phyloP scores from a whole-genome alignment of 768 basidiomycete genomes.

The Rhizopogon salebrosus region DNA sequence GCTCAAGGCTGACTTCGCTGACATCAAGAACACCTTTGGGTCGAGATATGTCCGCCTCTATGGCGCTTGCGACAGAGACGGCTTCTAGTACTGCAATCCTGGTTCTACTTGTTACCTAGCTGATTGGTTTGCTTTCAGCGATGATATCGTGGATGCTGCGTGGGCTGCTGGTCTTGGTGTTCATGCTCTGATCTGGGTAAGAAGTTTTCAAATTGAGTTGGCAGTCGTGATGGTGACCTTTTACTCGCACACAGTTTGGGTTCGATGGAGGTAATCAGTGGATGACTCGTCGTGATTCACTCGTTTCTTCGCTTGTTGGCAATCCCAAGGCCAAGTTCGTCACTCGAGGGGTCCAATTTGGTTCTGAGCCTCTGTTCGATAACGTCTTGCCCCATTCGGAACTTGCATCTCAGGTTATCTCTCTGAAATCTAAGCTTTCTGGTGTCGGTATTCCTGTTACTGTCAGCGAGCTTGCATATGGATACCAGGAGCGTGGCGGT shows the following conservation, averaged over 20 bases:
- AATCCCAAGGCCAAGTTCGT: slow-evolving; percentile 62
- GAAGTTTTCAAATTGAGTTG: slow-evolving; percentile 7
- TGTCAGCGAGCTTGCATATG: slow-evolving; percentile 61
- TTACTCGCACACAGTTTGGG: slow-evolving; percentile 25
- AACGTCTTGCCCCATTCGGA: slow-evolving; percentile 41
- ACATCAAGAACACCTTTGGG: slow-evolving; percentile 54
- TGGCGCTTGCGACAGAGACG: slow-evolving; percentile 33
- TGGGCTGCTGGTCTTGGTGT: slow-evolving; percentile 67
- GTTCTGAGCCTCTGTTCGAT: slow-evolving; percentile 67
- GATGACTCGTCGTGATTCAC: slow-evolving; percentile 46
- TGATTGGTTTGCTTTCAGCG: slow-evolving; percentile 27
- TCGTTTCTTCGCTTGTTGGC: slow-evolving; percentile 47
- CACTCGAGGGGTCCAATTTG: slow-evolving; percentile 63
- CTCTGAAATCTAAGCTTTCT: slow-evolving; percentile 44
- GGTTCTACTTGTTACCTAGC: neutral
- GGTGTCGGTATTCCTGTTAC: slow-evolving; percentile 61
- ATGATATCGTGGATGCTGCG: slow-evolving; percentile 63
- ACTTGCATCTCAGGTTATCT: slow-evolving; percentile 47
- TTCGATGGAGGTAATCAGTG: slow-evolving; percentile 41
- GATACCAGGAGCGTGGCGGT: slow-evolving; percentile 48
- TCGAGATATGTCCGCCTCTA: slow-evolving; percentile 60
- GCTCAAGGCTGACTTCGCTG: slow-evolving; percentile 50
- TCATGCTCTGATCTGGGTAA: slow-evolving; percentile 70
- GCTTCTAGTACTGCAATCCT: slow-evolving; percentile 29
- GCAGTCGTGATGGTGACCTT: neutral